phyloP scores from a whole-genome alignment of 768 basidiomycete species.

The Exsudoporus frostii region DNA sequence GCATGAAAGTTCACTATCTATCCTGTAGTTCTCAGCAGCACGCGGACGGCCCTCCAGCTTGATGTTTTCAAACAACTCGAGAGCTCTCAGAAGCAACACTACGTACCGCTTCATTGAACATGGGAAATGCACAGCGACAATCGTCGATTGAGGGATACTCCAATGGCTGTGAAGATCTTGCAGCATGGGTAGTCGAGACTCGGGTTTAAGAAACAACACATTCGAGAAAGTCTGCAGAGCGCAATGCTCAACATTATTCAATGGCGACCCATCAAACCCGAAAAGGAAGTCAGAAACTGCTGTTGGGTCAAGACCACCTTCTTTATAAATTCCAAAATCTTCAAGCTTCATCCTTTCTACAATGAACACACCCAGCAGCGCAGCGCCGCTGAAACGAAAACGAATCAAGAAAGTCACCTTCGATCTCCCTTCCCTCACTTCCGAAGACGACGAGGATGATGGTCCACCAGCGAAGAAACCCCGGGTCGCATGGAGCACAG shows the following conservation, averaged over 20 bases:
- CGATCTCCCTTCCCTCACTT: slow-evolving; percentile 27
- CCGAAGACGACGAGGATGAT: slow-evolving; percentile 41
- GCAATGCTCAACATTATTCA: too few relatives aligned
- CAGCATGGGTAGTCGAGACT: slow-evolving; percentile 45
- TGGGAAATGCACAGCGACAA: slow-evolving; percentile 8
- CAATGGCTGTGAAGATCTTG: too few relatives aligned
- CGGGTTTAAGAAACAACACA: slow-evolving; percentile 61
- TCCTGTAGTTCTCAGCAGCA: too few relatives aligned
- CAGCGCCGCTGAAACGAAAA: slow-evolving; percentile 37
- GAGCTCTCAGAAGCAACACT: not conserved
- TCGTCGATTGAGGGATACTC: slow-evolving; percentile 44
- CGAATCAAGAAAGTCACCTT: slow-evolving; percentile 43
- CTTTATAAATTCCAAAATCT: slow-evolving; percentile 28
- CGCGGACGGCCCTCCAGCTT: too few relatives aligned
- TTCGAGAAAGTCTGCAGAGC: slow-evolving; percentile 31
- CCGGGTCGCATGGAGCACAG: slow-evolving; percentile 39
- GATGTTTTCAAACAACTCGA: slow-evolving; percentile 12
- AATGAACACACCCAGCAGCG: not conserved
- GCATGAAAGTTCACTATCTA: too few relatives aligned
- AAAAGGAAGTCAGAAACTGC: too few relatives aligned
- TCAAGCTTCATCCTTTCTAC: slow-evolving; percentile 14
- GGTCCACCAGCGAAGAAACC: slow-evolving; percentile 60
- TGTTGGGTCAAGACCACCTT: too few relatives aligned
- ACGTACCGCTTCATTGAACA: slow-evolving; percentile 1
- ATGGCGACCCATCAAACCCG: too few relatives aligned